Conservation (phyloP, 2,329 filamentous ascomycete genomes). For the Neonectria punicea region DNA sequence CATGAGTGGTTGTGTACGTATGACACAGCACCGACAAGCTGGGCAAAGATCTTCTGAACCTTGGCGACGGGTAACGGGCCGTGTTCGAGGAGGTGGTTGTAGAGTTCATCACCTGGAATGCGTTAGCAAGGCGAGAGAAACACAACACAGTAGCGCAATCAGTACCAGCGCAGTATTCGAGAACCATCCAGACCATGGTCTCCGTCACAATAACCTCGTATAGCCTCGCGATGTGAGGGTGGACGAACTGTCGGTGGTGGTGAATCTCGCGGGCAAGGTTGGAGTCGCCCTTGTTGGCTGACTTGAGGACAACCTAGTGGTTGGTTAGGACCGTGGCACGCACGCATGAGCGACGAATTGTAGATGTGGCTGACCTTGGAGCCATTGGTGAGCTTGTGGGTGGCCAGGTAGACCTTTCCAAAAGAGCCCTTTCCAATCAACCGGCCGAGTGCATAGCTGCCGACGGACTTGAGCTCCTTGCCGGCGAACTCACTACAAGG, state of each 20-base stretch:
- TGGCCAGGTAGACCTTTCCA: constrained; percentile 96
- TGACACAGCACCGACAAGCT: constrained; percentile 91
- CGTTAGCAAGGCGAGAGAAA: constrained; percentile 38
- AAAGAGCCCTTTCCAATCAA: constrained; percentile 98
- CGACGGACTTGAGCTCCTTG: constrained; percentile 89
- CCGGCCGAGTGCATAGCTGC: constrained; percentile 91
- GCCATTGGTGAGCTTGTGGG: constrained; percentile 97
- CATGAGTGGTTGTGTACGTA: constrained; percentile 97
- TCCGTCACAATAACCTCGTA: constrained; percentile 99
- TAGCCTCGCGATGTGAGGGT: constrained; percentile 94
- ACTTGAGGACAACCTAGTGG: constrained; percentile 92
- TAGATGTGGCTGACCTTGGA: constrained; percentile 76
- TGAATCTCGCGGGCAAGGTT: constrained; percentile 98
- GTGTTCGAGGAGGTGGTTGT: constrained; percentile 91
- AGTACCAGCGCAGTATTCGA: constrained; percentile 93
- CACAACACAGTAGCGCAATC: background rate
- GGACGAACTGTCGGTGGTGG: constrained; percentile 96
- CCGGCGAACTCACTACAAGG: constrained; percentile 89
- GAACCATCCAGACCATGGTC: constrained; percentile 90
- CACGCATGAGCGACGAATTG: background rate
- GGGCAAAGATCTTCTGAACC: constrained; percentile 94
- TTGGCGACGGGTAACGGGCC: constrained; percentile 86
- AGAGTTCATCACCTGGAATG: constrained; percentile 85
- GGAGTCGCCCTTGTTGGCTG: constrained; percentile 92
- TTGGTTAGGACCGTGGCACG: constrained; percentile 15